Evolutionary conservation across 805 yeast species (phyloP), one percentile per base, ranked within the genome.

Genomic region (Pichia sporocuriosa): DNA sequence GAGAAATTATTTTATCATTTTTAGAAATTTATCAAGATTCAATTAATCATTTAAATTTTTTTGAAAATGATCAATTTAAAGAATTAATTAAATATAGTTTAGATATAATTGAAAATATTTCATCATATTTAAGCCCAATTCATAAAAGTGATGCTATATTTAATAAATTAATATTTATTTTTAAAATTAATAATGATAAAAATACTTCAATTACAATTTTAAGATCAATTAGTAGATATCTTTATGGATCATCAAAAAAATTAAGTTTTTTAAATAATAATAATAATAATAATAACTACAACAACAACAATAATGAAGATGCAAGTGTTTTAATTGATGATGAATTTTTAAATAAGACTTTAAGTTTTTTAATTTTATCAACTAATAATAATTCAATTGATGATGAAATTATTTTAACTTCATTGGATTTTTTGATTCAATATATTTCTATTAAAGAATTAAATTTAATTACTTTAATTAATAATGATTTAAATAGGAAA

Each of bases 31-130:
- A 56, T 43, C 45, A 67, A 50, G 15, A 32, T 15, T 33, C 47
- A 3, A 34, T 41, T 12, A 39, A 43, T n/a, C 30, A 39, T 39
- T 28, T 35, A 26, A 36, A 42, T 24, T 41, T 48, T 16, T 48
- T 48, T 21, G 43, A 48, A 32, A 45, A 36, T 22, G 63, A 55
- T 23, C 64, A 64, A 35, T 62, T 63, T 37, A 71, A 70, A 41
- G 96, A 88, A 57, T 63, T 81, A 22, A 65, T 80, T 34, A 73
- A 70, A 43, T 84, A 85, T 57, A 65, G 80, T 12, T 61, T 86
- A 39, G 98, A 93, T 59, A 73, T 88, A 25, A 73, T 85, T 47
- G 97, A 93, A 58, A 80, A 89, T 3, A 74, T 88, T 25, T 77
- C 90, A 3, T 82, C 96, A 32, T 86, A 85, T 59, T 70, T 84